Evolutionary conservation across 2,329 filamentous ascomycete genomes (phyloP).

Genomic region (Claviceps arundinis): DNA sequence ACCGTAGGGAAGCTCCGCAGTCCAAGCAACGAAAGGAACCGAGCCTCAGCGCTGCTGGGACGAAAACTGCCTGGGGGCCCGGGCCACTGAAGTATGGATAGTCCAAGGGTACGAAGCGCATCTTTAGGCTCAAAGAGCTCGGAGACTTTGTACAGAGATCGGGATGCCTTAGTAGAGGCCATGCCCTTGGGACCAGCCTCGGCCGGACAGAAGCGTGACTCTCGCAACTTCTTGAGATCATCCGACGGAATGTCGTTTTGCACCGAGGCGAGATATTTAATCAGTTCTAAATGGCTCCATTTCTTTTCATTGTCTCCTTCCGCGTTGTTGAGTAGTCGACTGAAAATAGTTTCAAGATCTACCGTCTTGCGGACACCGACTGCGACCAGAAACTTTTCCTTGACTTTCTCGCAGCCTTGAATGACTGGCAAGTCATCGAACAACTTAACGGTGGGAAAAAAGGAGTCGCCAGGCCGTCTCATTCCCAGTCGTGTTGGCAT

Average conservation of each 20-base stretch:
- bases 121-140: conserved; percentile 74
- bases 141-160: conserved; percentile 53
- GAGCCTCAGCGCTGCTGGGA: conserved; percentile 54
- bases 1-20: conserved; percentile 59
- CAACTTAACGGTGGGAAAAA: conserved; percentile 84
- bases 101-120: conserved; percentile 50
- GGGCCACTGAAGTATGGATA: conserved; percentile 77
- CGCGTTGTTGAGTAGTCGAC: conserved; percentile 57
- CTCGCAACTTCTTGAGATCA: conserved; percentile 66
- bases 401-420: conserved; percentile 61
- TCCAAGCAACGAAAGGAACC: conserved; percentile 61
- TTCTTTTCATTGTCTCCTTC: conserved; percentile 41
- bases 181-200: conserved; percentile 47
- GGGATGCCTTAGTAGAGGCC: conserved; percentile 38
- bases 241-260: conserved; percentile 72
- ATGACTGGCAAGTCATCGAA: conserved; percentile 89
- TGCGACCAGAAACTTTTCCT: conserved; percentile 75
- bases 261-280: conserved; percentile 88
- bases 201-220: conserved; percentile 70
- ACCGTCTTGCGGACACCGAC: conserved; percentile 89
- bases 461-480: conserved; percentile 72
- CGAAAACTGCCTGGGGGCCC: conserved; percentile 49
- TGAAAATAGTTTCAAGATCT: conserved; percentile 87
- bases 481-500: conserved; percentile 89
- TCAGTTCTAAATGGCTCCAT: conserved; percentile 89